Evolutionary conservation across 495 filamentous ascomycete genomes (phyloP).

Genomic region (Talaromyces thailandensis): DNA sequence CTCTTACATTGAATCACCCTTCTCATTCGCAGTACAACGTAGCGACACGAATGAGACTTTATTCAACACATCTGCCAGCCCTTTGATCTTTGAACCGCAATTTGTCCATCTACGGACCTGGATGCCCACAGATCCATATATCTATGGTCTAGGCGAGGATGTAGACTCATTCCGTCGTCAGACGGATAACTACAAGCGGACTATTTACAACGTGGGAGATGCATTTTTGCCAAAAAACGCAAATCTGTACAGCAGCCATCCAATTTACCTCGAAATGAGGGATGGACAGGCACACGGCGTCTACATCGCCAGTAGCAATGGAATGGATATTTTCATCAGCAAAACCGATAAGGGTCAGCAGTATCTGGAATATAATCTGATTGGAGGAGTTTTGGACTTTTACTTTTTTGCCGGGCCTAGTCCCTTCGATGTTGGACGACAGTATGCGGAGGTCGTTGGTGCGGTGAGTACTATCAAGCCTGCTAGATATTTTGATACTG

Average conservation of each 20-base stretch:
- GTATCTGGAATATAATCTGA: slow-evolving; percentile 59
- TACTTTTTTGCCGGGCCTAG: slow-evolving; percentile 46
- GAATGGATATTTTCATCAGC: slow-evolving; percentile 54
- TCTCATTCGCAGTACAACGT: slow-evolving; percentile 55
- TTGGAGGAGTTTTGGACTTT: slow-evolving; percentile 46
- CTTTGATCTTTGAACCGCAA: slow-evolving; percentile 45
- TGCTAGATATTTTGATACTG: background rate
- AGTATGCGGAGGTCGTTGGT: slow-evolving; percentile 34
- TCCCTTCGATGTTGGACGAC: slow-evolving; percentile 35
- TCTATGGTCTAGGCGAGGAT: slow-evolving; percentile 47
- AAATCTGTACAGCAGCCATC: slow-evolving; percentile 46
- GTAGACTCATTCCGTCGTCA: slow-evolving; percentile 39
- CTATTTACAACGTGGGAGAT: slow-evolving; percentile 25
- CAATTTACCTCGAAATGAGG: slow-evolving; percentile 45
- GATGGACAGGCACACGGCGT: slow-evolving; percentile 47
- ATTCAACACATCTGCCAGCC: slow-evolving; percentile 33
- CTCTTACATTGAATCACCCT: slow-evolving; percentile 47
- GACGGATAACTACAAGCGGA: slow-evolving; percentile 46
- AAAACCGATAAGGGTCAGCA: slow-evolving; percentile 26
- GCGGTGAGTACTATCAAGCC: background rate
- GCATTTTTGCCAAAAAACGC: slow-evolving; percentile 14
- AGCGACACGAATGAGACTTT: slow-evolving; percentile 38
- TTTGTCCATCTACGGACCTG: slow-evolving; percentile 43
- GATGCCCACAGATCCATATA: slow-evolving; percentile 43
- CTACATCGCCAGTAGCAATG: slow-evolving; percentile 52